These are phyloP conservation scores for Aspergillus heteromorphus DNA, from an alignment of 495 filamentous ascomycete species.

Conservation along the genomic window DNA sequence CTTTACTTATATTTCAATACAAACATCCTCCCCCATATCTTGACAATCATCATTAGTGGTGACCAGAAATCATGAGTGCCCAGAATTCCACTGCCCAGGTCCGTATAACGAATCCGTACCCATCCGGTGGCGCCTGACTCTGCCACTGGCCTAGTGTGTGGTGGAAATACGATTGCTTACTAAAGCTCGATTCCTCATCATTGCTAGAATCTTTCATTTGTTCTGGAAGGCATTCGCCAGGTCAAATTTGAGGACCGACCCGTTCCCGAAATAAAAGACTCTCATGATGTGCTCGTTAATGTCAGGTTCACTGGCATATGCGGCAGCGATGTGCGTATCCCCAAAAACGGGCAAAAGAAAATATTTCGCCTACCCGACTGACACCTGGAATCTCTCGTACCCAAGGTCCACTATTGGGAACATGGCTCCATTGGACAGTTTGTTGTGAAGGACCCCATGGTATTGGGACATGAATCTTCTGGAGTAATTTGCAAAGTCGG, in stretches of 20 bases:
- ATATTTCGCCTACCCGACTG: background rate
- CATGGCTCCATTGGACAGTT: conserved; percentile 80
- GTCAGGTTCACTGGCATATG: conserved; percentile 88
- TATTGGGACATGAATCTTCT: conserved; percentile 87
- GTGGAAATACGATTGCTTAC: background rate
- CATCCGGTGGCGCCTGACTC: too few species aligned
- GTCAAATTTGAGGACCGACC: conserved; percentile 74
- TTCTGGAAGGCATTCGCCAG: conserved; percentile 67
- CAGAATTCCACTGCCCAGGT: conserved; percentile 22
- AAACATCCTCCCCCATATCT: too few species aligned
- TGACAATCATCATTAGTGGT: too few species aligned
- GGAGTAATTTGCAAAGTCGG: conserved; percentile 68
- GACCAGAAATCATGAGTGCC: conserved; percentile 7
- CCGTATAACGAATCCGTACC: background rate
- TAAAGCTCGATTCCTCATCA: background rate
- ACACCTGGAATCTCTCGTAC: background rate
- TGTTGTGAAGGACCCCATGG: conserved; percentile 78
- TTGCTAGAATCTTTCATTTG: conserved; percentile 77
- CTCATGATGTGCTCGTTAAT: conserved; percentile 74
- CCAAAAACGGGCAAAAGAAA: background rate
- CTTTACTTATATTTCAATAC: too few species aligned
- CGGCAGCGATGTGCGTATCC: conserved; percentile 65
- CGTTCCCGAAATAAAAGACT: conserved; percentile 57
- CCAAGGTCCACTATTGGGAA: conserved; percentile 78
- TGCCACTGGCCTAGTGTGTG: background rate